A percentile compares a stretch with the other conserved stretches of the same genome.
These are phyloP conservation scores for Stenocarpella maydis DNA, from an alignment of 2,329 filamentous ascomycete genomes.

Conservation along the genomic window DNA sequence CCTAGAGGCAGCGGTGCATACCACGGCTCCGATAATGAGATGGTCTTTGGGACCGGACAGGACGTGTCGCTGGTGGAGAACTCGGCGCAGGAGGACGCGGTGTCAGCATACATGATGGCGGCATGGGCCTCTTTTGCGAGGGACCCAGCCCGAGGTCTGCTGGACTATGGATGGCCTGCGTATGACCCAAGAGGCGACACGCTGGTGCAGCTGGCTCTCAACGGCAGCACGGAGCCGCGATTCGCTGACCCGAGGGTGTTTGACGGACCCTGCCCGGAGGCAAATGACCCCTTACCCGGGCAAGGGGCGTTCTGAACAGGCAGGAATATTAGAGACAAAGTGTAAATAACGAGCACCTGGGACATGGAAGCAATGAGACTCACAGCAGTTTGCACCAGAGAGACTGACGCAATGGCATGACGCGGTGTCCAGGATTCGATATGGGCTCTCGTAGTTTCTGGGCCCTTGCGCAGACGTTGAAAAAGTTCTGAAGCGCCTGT, in stretches of 20 bases:
- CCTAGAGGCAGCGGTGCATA: conserved; percentile 22
- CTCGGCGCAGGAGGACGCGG: conserved; percentile 15
- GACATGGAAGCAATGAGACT: background rate
- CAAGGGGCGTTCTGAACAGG: conserved; percentile 20
- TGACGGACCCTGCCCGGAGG: conserved; percentile 13
- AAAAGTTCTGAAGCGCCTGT: too few species aligned
- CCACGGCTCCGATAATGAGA: conserved; percentile 22
- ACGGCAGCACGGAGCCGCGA: conserved; percentile 2
- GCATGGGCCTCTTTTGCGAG: conserved; percentile 29
- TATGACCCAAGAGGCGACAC: conserved; percentile 10
- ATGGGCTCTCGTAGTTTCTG: background rate
- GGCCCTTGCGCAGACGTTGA: background rate
- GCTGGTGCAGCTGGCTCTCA: conserved; percentile 20
- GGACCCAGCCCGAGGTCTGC: conserved; percentile 16
- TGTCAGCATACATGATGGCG: conserved; percentile 21
- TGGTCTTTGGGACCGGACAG: conserved; percentile 21
- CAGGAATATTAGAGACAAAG: background rate
- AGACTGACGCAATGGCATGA: background rate
- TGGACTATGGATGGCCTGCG: conserved; percentile 23
- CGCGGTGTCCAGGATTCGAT: background rate
- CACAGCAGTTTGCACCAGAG: background rate
- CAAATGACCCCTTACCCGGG: conserved; percentile 17
- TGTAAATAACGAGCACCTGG: background rate
- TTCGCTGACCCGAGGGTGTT: conserved; percentile 4
- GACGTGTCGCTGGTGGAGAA: conserved; percentile 28